Conservation (phyloP, 805 yeast genomes). For the Hanseniaspora jakobsenii region DNA sequence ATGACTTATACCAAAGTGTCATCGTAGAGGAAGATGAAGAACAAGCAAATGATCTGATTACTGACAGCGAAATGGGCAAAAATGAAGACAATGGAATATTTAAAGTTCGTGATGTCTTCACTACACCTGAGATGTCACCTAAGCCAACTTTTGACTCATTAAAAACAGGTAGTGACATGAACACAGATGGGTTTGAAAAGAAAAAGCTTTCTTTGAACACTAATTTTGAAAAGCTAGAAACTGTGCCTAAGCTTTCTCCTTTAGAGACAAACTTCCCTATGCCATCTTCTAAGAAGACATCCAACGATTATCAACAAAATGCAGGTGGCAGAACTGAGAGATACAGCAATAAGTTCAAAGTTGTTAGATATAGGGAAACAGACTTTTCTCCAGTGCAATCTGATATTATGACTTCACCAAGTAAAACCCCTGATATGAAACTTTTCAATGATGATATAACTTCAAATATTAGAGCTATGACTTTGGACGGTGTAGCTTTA, state of each 20-base stretch:
- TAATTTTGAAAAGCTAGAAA: conserved; percentile 1
- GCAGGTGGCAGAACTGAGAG: too few species aligned
- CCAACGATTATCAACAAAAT: too few species aligned
- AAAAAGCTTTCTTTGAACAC: not conserved
- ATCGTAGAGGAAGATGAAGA: conserved; percentile 7
- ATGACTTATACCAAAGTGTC: not conserved
- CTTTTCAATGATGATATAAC: conserved; percentile 4
- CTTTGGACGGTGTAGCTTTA: conserved; percentile 10
- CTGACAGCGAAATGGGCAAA: too few species aligned
- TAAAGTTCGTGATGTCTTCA: not conserved
- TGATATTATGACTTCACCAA: conserved; percentile 3
- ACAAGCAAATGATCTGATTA: not conserved
- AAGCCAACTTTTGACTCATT: too few species aligned
- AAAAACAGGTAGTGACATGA: not conserved
- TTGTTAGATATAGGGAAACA: conserved; percentile 3
- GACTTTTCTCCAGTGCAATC: conserved; percentile 2
- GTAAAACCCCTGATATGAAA: conserved; percentile 11
- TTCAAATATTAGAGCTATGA: conserved; percentile 12
- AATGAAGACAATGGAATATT: not conserved
- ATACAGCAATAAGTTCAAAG: conserved; percentile 13
- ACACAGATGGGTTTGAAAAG: not conserved
- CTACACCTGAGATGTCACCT: too few species aligned
- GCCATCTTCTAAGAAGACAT: too few species aligned
- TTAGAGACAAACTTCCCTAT: conserved; percentile 13
- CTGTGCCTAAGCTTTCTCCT: conserved; percentile 13